Conservation (phyloP, 2,329 filamentous ascomycete genomes). For the Dothiorella sarmentorum region DNA sequence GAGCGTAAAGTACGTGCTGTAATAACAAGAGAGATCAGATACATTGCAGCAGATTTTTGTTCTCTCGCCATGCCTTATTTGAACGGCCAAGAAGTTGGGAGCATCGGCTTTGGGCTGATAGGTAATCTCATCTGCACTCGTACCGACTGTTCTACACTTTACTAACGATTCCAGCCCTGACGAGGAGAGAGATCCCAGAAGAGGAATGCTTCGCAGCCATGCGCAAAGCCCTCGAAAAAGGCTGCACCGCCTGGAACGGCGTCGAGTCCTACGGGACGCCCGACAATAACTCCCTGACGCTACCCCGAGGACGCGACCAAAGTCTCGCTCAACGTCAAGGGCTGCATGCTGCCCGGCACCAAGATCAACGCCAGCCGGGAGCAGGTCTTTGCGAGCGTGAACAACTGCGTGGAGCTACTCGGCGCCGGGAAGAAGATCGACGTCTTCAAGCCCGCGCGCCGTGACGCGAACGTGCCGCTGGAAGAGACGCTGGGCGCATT, state of each 20-base stretch:
- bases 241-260: slow-evolving; percentile 43
- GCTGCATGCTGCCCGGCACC: slow-evolving; percentile 19
- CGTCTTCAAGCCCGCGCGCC: neutral
- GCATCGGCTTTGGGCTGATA: slow-evolving; percentile 49
- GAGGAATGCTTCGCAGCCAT: slow-evolving; percentile 44
- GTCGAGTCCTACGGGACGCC: slow-evolving; percentile 41
- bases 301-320: slow-evolving; percentile 40
- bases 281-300: slow-evolving; percentile 37
- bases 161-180: no score
- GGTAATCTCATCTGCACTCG: slow-evolving; percentile 22
- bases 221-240: slow-evolving; percentile 40
- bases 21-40: no score
- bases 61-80: slow-evolving; percentile 32
- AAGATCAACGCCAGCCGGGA: neutral
- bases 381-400: neutral
- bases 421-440: neutral
- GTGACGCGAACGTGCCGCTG: neutral
- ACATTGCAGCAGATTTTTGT: no score
- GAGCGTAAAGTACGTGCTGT: no score
- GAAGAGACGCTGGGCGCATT: neutral
- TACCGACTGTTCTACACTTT: no score
- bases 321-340: slow-evolving; percentile 42
- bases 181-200: slow-evolving; percentile 12
- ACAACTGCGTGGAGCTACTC: neutral
- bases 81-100: slow-evolving; percentile 36